Percentiles rank a stretch among this genome's conserved stretches.
phyloP scores from a whole-genome alignment of 331 rosid genomes.

The Acacia concinna region DNA sequence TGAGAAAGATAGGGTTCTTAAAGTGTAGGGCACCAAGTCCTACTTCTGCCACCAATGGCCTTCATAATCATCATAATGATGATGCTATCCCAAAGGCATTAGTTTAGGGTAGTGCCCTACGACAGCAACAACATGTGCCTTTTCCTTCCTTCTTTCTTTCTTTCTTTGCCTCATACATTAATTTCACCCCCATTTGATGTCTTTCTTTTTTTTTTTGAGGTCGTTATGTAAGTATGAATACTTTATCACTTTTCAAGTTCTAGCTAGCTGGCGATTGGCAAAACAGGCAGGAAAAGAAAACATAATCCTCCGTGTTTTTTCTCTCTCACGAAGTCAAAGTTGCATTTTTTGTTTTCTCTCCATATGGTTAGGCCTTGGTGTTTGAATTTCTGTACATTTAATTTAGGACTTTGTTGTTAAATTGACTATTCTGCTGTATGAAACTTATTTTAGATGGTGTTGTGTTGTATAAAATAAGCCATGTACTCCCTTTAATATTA shows the following conservation, averaged over 20 bases:
- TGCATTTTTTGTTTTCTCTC: neutral
- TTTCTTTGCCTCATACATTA: conserved; percentile 13
- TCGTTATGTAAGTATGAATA: conserved; percentile 28
- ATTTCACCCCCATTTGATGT: conserved; percentile 21
- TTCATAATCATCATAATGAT: conserved; percentile 7
- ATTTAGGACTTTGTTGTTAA: neutral
- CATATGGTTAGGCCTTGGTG: neutral
- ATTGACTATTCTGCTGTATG: neutral
- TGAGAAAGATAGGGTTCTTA: conserved; percentile 33
- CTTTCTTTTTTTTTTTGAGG: neutral
- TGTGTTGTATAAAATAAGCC: too few relatives aligned
- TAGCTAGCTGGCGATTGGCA: neutral
- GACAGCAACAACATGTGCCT: neutral
- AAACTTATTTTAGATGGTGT: too few relatives aligned
- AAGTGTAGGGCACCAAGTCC: conserved; percentile 1
- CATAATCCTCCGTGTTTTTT: too few relatives aligned
- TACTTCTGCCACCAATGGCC: conserved; percentile 47
- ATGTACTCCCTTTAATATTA: too few relatives aligned
- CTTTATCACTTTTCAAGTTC: neutral
- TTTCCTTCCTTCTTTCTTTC: neutral
- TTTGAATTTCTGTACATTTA: neutral
- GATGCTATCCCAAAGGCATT: conserved; percentile 34
- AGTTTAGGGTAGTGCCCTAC: neutral
- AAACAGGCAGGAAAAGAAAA: neutral
- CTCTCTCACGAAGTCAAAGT: neutral